Conservation (phyloP, 2,329 filamentous ascomycete genomes). For the Neofusicoccum parvum region DNA sequence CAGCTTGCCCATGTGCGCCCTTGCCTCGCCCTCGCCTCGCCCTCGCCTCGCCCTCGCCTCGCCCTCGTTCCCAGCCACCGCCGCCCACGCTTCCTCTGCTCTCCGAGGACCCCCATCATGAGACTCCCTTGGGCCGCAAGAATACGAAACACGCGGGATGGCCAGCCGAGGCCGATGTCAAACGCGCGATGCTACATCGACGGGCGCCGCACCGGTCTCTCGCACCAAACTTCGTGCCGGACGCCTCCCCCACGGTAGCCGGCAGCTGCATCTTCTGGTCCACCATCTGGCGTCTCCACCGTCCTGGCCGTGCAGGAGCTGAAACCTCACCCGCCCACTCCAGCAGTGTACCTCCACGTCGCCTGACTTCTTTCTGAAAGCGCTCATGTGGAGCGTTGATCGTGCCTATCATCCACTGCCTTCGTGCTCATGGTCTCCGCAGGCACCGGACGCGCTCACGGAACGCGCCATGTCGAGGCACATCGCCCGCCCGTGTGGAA, state of each 20-base stretch:
- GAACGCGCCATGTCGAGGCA: background rate
- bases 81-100: background rate
- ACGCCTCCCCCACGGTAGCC: conserved; percentile 5
- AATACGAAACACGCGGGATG: background rate
- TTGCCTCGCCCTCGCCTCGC: background rate
- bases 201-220: background rate
- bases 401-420: background rate
- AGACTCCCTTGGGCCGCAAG: too few species aligned
- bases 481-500: background rate
- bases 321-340: background rate
- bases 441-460: background rate
- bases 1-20: background rate
- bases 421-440: background rate
- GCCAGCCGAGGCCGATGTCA: background rate
- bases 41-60: background rate
- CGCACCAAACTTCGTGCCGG: background rate
- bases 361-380: background rate
- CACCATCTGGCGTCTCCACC: background rate
- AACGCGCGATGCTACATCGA: background rate
- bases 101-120: background rate
- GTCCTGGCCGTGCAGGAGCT: background rate
- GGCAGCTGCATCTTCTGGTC: background rate
- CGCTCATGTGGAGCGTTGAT: background rate
- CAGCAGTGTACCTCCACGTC: background rate
- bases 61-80: too few species aligned